Conservation (phyloP, 208 protist genomes). For the Ichthyophonus hoferi region DNA sequence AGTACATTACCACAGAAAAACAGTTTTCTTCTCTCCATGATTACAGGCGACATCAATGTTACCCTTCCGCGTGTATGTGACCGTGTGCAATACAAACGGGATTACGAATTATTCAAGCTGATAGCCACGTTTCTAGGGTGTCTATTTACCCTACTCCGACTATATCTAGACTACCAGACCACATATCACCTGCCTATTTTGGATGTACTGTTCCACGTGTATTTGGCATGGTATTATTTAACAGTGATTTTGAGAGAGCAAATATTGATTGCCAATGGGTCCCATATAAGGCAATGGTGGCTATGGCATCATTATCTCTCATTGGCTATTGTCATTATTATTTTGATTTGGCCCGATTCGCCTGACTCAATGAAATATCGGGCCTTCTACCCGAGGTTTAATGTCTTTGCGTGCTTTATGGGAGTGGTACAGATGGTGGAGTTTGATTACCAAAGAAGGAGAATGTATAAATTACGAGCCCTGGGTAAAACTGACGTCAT, state of each 20-base stretch:
- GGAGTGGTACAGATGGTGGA: slow-evolving; percentile 34
- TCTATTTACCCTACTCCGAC: neutral
- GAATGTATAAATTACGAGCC: slow-evolving; percentile 36
- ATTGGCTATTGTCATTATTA: neutral
- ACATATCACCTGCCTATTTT: neutral
- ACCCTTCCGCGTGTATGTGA: slow-evolving; percentile 29
- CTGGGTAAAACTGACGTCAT: slow-evolving; percentile 42
- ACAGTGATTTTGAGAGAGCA: slow-evolving; percentile 23
- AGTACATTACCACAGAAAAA: neutral
- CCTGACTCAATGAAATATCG: neutral
- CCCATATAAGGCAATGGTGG: slow-evolving; percentile 36
- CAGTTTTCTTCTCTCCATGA: slow-evolving; percentile 27
- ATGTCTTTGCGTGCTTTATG: slow-evolving; percentile 22
- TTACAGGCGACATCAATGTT: slow-evolving; percentile 38
- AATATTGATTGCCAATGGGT: slow-evolving; percentile 46
- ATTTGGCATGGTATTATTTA: slow-evolving; percentile 18
- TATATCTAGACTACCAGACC: neutral
- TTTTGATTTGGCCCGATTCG: slow-evolving; percentile 34
- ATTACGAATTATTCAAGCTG: slow-evolving; percentile 46
- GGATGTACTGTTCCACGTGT: slow-evolving; percentile 31
- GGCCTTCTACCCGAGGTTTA: neutral
- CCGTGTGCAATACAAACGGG: slow-evolving; percentile 39
- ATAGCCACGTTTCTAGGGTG: slow-evolving; percentile 20
- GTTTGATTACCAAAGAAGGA: slow-evolving; percentile 23
- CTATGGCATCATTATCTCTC: slow-evolving; percentile 41